These are phyloP conservation scores for Cladosporium sp. DNA, from an alignment of 2,329 filamentous ascomycete genomes.

Conservation along the genomic window DNA sequence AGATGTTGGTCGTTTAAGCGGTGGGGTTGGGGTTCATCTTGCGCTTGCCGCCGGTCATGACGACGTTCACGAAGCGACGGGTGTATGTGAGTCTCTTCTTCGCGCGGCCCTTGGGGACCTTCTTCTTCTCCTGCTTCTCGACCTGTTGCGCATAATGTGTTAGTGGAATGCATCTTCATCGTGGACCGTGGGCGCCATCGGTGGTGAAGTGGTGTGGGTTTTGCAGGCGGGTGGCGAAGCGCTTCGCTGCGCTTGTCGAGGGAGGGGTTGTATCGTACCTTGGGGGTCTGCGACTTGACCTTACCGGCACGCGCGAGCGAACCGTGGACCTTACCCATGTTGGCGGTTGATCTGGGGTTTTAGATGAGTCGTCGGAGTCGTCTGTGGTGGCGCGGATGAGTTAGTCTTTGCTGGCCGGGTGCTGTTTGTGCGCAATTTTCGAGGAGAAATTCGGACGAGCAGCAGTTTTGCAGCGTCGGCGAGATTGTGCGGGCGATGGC, in stretches of 20 bases:
- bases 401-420: neutral
- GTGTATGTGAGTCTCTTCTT: slow-evolving; percentile 97
- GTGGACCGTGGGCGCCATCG: slow-evolving; percentile 22
- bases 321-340: slow-evolving; percentile 91
- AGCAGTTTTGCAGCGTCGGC: slow-evolving; percentile 3
- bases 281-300: slow-evolving; percentile 94
- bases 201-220: slow-evolving; percentile 19
- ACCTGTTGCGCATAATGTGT: slow-evolving; percentile 51
- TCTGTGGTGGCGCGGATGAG: slow-evolving; percentile 7
- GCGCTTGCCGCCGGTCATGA: slow-evolving; percentile 95
- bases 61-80: slow-evolving; percentile 97
- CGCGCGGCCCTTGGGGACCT: slow-evolving; percentile 93
- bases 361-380: slow-evolving; percentile 17
- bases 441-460: neutral
- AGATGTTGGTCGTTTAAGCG: slow-evolving; percentile 46
- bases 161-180: slow-evolving; percentile 19
- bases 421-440: slow-evolving; percentile 3
- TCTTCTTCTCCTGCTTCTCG: slow-evolving; percentile 90
- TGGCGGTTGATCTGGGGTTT: slow-evolving; percentile 43
- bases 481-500: slow-evolving; percentile 7
- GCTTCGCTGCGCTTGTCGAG: neutral
- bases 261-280: slow-evolving; percentile 56
- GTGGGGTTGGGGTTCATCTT: slow-evolving; percentile 94
- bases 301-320: slow-evolving; percentile 94
- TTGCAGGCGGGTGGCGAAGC: slow-evolving; percentile 6